A percentile compares a stretch with the other conserved stretches of the same genome.
phyloP scores from a whole-genome alignment of 768 basidiomycete species.

The Floccularia luteovirens region DNA sequence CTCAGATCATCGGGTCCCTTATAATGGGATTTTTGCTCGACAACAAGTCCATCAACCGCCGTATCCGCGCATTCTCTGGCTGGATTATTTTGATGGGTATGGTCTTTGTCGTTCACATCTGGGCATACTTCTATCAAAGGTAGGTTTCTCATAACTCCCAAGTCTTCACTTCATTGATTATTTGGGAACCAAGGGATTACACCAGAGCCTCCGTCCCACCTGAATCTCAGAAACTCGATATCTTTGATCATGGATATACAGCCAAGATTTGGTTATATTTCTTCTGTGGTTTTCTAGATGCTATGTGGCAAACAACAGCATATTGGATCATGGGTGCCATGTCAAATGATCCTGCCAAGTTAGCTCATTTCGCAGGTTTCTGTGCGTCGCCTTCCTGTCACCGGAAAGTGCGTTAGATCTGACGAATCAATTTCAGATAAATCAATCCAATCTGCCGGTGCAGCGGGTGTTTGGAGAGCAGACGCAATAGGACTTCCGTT shows the following conservation, averaged over 20 bases:
- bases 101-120: conserved; percentile 64
- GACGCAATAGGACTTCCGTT: conserved; percentile 59
- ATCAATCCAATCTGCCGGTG: conserved; percentile 71
- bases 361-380: conserved; percentile 76
- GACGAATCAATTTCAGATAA: conserved; percentile 38
- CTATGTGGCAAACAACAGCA: conserved; percentile 81
- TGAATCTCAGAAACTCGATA: conserved; percentile 45
- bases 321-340: conserved; percentile 85
- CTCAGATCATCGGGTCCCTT: conserved; percentile 72
- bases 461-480: conserved; percentile 64
- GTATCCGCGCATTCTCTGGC: conserved; percentile 63
- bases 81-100: conserved; percentile 56
- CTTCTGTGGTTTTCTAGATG: conserved; percentile 67
- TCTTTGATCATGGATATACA: conserved; percentile 45
- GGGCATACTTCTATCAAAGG: conserved; percentile 76
- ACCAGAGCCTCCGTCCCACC: conserved; percentile 42
- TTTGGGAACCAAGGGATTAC: conserved; percentile 32
- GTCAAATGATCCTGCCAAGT: conserved; percentile 75
- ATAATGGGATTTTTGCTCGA: conserved; percentile 68
- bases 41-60: conserved; percentile 42
- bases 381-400: conserved; percentile 38
- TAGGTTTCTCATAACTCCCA: conserved; percentile 19
- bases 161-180: conserved; percentile 9
- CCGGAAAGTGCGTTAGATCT: not conserved
- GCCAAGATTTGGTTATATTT: conserved; percentile 57